A percentile compares a stretch with the other conserved stretches of the same genome.
These are phyloP conservation scores for Ophiocordyceps camponoti-saundersi DNA, from an alignment of 2,329 filamentous ascomycete species.

Conservation along the genomic window DNA sequence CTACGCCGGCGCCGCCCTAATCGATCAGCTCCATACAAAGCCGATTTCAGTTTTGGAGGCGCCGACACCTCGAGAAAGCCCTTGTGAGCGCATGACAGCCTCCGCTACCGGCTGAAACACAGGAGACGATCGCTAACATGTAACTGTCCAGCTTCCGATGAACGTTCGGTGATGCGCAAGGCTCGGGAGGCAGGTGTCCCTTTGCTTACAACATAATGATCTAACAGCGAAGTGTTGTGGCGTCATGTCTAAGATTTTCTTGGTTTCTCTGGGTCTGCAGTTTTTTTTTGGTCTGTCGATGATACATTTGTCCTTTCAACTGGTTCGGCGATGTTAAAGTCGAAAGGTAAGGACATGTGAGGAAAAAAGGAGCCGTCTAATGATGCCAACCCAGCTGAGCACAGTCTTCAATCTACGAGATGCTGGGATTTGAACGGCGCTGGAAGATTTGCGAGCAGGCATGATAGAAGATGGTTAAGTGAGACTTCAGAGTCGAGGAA, in stretches of 20 bases:
- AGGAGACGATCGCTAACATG: neutral
- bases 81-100: constrained; percentile 2
- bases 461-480: neutral
- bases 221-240: neutral
- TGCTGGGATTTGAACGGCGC: neutral
- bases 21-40: constrained; percentile 5
- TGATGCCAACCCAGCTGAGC: too few relatives aligned
- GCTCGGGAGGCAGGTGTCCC: neutral
- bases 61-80: constrained; percentile 2
- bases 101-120: neutral
- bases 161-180: neutral
- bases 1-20: constrained; percentile 2
- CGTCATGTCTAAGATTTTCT: neutral
- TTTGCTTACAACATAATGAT: neutral
- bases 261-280: neutral
- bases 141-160: neutral
- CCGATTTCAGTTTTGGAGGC: constrained; percentile 4
- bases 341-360: too few relatives aligned
- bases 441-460: neutral
- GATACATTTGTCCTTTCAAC: neutral
- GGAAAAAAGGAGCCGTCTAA: neutral
- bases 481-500: neutral
- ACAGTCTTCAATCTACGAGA: too few relatives aligned
- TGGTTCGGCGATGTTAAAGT: neutral
- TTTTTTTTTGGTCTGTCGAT: neutral